Conservation (phyloP, 2,329 filamentous ascomycete genomes). For the Pseudogymnoascus sp. region DNA sequence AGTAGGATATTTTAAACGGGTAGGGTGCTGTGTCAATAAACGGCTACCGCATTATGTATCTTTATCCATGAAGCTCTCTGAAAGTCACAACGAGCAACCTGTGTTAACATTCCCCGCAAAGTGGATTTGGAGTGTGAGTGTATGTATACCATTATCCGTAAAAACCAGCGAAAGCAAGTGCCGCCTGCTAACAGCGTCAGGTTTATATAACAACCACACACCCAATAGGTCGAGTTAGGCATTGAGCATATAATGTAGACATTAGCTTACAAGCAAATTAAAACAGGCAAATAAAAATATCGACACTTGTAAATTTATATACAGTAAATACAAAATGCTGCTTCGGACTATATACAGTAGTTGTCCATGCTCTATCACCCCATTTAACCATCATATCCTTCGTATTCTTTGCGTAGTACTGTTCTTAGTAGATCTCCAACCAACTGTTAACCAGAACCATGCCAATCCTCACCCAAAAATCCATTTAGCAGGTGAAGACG, state of each 20-base stretch:
- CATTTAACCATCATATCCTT: not conserved
- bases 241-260: not conserved
- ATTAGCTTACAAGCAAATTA: not conserved
- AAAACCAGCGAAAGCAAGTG: not conserved
- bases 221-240: not conserved
- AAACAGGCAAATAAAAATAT: not conserved
- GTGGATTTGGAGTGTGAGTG: not conserved
- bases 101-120: not conserved
- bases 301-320: not conserved
- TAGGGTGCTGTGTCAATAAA: not conserved
- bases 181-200: not conserved
- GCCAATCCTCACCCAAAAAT: not conserved
- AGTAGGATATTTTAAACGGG: not conserved
- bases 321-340: constrained; percentile 3
- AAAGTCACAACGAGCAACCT: not conserved
- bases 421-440: not conserved
- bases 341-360: not conserved
- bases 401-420: no score
- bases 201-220: not conserved
- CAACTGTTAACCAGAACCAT: not conserved
- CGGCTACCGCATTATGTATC: not conserved
- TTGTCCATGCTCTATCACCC: not conserved
- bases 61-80: not conserved
- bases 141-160: not conserved
- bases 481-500: constrained; percentile 22